Conservation (phyloP, 768 basidiomycete species). For the Rhodotorula diobovata region DNA sequence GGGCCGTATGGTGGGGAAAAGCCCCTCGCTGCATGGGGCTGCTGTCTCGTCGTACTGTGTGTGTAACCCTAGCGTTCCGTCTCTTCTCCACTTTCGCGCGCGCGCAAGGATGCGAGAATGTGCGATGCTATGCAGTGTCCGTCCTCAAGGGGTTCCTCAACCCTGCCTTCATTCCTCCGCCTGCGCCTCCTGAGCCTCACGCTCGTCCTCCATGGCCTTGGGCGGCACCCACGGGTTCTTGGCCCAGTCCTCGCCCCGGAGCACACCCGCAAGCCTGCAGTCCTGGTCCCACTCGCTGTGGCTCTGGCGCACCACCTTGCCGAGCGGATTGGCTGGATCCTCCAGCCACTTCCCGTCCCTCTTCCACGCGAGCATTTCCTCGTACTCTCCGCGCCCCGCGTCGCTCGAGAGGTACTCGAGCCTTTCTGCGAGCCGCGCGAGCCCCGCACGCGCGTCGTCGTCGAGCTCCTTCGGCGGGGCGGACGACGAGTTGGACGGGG, state of each 20-base stretch:
- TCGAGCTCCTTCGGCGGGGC: slow-evolving; percentile 9
- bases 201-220: background rate
- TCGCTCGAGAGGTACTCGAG: slow-evolving; percentile 26
- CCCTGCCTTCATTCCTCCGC: too few relatives aligned
- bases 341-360: slow-evolving; percentile 4
- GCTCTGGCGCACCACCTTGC: slow-evolving; percentile 17
- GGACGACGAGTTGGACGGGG: background rate
- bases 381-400: slow-evolving; percentile 24
- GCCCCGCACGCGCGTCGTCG: slow-evolving; percentile 11
- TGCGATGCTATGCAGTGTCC: too few relatives aligned
- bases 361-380: slow-evolving; percentile 35
- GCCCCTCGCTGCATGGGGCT: too few relatives aligned
- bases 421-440: slow-evolving; percentile 16
- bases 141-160: too few relatives aligned
- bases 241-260: slow-evolving; percentile 14
- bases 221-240: background rate
- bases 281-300: slow-evolving; percentile 7
- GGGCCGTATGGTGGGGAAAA: too few relatives aligned
- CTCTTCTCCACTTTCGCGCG: too few relatives aligned
- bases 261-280: slow-evolving; percentile 24
- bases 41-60: too few relatives aligned
- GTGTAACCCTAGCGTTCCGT: background rate
- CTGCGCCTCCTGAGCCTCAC: too few relatives aligned
- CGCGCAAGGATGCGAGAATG: too few relatives aligned
- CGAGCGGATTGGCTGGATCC: slow-evolving; percentile 19